A percentile compares a stretch with the other conserved stretches of the same genome.
These are phyloP conservation scores for Vararia minispora DNA, from an alignment of 768 basidiomycete genomes.

Conservation along the genomic window DNA sequence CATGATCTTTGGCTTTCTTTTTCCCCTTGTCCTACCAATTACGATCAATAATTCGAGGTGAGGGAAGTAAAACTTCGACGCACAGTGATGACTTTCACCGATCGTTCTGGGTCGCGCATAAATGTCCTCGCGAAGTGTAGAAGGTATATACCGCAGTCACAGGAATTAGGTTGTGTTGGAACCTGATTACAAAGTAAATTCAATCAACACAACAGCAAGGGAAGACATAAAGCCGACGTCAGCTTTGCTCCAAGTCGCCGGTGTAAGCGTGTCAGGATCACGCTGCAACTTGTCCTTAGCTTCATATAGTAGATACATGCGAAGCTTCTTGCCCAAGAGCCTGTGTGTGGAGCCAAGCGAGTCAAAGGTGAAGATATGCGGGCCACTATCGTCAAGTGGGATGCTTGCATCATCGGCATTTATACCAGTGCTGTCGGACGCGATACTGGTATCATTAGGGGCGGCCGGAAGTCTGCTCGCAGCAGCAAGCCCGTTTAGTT, in stretches of 20 bases:
- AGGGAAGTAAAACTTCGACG: conserved; percentile 16
- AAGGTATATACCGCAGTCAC: conserved; percentile 89
- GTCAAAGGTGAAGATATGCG: conserved; percentile 82
- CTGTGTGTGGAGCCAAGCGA: conserved; percentile 73
- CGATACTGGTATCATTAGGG: no score
- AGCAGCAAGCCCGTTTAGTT: no score
- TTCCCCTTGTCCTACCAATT: conserved; percentile 1
- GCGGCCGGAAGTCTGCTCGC: no score
- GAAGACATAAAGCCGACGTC: conserved; percentile 27
- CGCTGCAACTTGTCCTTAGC: conserved; percentile 73
- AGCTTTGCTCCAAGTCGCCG: no score
- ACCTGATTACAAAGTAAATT: conserved; percentile 36
- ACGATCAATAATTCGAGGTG: background rate
- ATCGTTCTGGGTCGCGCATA: conserved; percentile 46
- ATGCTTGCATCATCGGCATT: no score
- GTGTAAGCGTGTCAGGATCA: no score
- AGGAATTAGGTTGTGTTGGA: conserved; percentile 79
- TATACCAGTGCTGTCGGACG: no score
- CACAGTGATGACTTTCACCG: conserved; percentile 37
- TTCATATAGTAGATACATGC: conserved; percentile 61
- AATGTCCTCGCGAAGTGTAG: conserved; percentile 79
- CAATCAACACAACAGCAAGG: background rate
- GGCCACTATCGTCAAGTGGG: no score
- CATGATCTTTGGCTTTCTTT: conserved; percentile 4
- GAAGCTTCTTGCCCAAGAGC: conserved; percentile 48